Base-by-base conservation (phyloP, 78 protist species). In the Dictyostelium intermedium region DNA sequence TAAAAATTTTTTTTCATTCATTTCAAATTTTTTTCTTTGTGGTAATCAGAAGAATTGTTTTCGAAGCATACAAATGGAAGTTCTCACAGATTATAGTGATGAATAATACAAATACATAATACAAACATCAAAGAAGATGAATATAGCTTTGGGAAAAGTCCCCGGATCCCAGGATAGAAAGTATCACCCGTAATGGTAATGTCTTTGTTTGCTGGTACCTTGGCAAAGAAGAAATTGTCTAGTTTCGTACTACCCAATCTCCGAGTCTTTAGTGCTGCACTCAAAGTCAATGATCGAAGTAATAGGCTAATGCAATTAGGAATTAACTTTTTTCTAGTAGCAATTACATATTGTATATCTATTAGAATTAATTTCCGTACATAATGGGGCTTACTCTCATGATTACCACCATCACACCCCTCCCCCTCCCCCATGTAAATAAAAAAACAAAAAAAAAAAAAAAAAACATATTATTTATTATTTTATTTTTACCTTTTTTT, bases 121-220 rank as follows among this genome's bases (percentile, higher is more conserved):
- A 56, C 11, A n/a, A 56, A 50, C 3, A 60, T 32, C 39, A 37
- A 66, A 60, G 76, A 82, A 82, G 72, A 82, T 60, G 39, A 60
- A 41, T 50, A 50, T 8, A 20, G 66, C 89, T 83, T 83, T 83
- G 37, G 89, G 89, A 66, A 83, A 83, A 83, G 77, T 83, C 89
- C 89, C 89, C 89, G 43, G 89, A 83, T 56, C 89, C 89, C 47
- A 66, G 89, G 79, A 69, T 34, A 83, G 89, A 83, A 83, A 83
- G 89, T 83, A 34, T 69, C 63, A 43, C 78, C 89, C 79, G 89
- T 83, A 27, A 66, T 56, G 86, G 86, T 32, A 56, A 34, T 82
- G 74, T 30, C 74, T 56, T 10, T 25, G 70, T 82, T 82, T 50
- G 70, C 39, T 45, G 14, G 25, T 25, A 56, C 37, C 23, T 35